These are phyloP conservation scores for Sugiyamaella smithiae DNA, from an alignment of 805 yeast species.

Conservation along the genomic window DNA sequence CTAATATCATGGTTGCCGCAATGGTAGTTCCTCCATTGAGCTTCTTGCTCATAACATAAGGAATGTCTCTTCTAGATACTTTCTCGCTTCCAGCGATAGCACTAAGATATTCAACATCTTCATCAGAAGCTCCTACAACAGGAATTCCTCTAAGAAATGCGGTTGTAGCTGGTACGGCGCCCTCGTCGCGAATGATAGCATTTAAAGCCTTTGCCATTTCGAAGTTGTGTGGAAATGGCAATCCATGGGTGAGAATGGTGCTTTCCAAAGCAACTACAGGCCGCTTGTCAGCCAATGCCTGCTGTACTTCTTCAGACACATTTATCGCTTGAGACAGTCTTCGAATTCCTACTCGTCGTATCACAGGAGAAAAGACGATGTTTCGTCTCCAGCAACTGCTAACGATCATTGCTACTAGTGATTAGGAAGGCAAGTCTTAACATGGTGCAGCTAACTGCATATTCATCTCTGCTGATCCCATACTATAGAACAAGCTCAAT, in stretches of 20 bases:
- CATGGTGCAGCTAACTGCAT: no score
- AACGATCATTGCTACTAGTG: no score
- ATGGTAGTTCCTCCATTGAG: conserved; percentile 88
- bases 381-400: no score
- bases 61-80: conserved; percentile 78
- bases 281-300: conserved; percentile 52
- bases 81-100: conserved; percentile 43
- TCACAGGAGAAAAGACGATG: no score
- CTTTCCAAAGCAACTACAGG: conserved; percentile 86
- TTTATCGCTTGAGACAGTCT: background rate
- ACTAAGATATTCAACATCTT: conserved; percentile 53
- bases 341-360: no score
- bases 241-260: conserved; percentile 86
- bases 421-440: no score
- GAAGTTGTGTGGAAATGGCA: conserved; percentile 75
- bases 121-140: conserved; percentile 55
- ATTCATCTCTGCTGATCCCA: no score
- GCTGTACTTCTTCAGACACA: conserved; percentile 48
- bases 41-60: conserved; percentile 59
- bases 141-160: conserved; percentile 75
- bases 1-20: conserved; percentile 81
- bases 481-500: no score
- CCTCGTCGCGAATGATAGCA: conserved; percentile 51
- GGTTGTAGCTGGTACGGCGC: conserved; percentile 81
- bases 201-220: conserved; percentile 73